A percentile compares a stretch with the other conserved stretches of the same genome.
phyloP scores from a whole-genome alignment of 2,329 filamentous ascomycete genomes.

The Paracoccidioides lutzii region DNA sequence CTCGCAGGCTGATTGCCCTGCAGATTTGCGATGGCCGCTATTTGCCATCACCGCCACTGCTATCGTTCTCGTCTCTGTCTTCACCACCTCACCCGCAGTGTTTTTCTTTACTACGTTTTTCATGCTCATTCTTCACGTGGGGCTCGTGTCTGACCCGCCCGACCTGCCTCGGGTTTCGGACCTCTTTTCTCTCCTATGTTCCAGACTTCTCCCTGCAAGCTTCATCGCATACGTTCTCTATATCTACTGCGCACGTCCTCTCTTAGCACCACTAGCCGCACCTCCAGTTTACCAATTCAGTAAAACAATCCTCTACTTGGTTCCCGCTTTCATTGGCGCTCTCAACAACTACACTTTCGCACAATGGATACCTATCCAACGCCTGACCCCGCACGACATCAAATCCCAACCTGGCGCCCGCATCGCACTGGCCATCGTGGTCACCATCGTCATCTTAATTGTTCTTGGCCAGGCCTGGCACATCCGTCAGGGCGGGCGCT shows the following conservation, averaged over 20 bases:
- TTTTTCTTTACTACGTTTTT: slow-evolving; percentile 79
- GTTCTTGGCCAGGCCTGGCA: slow-evolving; percentile 67
- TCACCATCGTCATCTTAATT: slow-evolving; percentile 56
- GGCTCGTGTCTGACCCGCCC: slow-evolving; percentile 78
- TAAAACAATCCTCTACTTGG: slow-evolving; percentile 82
- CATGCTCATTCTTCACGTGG: slow-evolving; percentile 78
- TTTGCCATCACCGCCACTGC: slow-evolving; percentile 72
- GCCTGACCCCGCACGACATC: slow-evolving; percentile 82
- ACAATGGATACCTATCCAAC: slow-evolving; percentile 73
- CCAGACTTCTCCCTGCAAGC: slow-evolving; percentile 71
- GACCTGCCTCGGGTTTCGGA: slow-evolving; percentile 51
- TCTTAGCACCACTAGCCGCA: slow-evolving; percentile 58
- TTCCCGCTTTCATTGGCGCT: slow-evolving; percentile 78
- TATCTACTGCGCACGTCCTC: slow-evolving; percentile 63
- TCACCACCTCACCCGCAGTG: slow-evolving; percentile 62
- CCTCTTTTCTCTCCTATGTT: slow-evolving; percentile 64
- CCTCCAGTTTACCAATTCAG: slow-evolving; percentile 53
- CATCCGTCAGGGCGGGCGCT: slow-evolving; percentile 71
- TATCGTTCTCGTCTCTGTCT: slow-evolving; percentile 63
- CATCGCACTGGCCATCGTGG: slow-evolving; percentile 64
- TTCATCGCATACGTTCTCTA: slow-evolving; percentile 85
- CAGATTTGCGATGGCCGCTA: slow-evolving; percentile 72
- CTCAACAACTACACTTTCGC: slow-evolving; percentile 93
- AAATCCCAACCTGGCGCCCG: slow-evolving; percentile 79
- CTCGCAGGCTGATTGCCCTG: slow-evolving; percentile 48